Conservation (phyloP, 2,329 filamentous ascomycete species). For the Penicillium palitans region DNA sequence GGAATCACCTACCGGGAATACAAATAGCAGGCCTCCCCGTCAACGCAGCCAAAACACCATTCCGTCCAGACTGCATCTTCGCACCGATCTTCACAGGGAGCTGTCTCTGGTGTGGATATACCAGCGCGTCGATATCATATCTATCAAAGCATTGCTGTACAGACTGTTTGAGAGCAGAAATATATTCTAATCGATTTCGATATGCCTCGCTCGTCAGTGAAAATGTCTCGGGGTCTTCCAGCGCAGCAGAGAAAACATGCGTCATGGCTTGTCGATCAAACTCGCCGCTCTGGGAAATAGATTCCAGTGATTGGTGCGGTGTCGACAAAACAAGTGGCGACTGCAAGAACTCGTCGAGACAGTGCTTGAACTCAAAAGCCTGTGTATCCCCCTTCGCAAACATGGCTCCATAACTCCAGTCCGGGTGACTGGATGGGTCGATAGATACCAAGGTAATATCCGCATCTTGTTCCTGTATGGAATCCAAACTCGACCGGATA, state of each 20-base stretch:
- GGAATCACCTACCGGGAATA: slow-evolving; percentile 37
- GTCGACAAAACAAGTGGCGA: slow-evolving; percentile 27
- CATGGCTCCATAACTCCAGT: slow-evolving; percentile 34
- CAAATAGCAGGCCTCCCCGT: slow-evolving; percentile 55
- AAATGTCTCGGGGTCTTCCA: slow-evolving; percentile 53
- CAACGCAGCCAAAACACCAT: slow-evolving; percentile 57
- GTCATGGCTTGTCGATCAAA: slow-evolving; percentile 56
- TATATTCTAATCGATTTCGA: slow-evolving; percentile 46
- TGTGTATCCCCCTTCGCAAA: slow-evolving; percentile 57
- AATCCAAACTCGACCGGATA: slow-evolving; percentile 49
- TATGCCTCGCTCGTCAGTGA: slow-evolving; percentile 57
- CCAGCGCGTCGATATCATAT: slow-evolving; percentile 56
- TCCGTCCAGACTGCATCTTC: slow-evolving; percentile 59
- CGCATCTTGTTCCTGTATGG: background rate
- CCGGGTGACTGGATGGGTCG: slow-evolving; percentile 39
- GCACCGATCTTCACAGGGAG: slow-evolving; percentile 61
- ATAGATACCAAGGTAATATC: slow-evolving; percentile 51
- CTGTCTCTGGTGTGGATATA: slow-evolving; percentile 66
- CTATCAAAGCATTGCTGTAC: slow-evolving; percentile 53
- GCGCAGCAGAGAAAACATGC: slow-evolving; percentile 57
- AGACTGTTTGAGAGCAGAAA: slow-evolving; percentile 54
- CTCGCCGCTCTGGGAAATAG: slow-evolving; percentile 52
- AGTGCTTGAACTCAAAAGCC: slow-evolving; percentile 59
- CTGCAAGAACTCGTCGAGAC: slow-evolving; percentile 58
- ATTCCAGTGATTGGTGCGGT: slow-evolving; percentile 43